A percentile compares a stretch with the other conserved stretches of the same genome.
Conservation (phyloP, 495 filamentous ascomycete species). For the Podospora anserina region DNA sequence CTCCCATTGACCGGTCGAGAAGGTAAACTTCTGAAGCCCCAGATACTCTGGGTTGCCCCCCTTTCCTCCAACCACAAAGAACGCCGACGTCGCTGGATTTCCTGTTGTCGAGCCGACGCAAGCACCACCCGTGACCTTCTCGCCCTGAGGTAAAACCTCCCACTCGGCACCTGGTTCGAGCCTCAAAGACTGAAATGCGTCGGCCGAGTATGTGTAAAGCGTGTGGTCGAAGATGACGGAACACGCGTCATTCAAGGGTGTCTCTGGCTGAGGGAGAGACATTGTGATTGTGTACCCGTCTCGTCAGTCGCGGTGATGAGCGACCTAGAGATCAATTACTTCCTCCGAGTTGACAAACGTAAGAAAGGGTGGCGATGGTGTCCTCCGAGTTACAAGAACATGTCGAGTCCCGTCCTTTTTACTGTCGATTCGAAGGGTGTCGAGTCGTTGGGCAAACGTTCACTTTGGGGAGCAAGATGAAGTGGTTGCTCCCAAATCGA, state of each 20-base stretch:
- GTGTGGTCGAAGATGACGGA: constrained; percentile 78
- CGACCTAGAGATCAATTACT: constrained; percentile 13
- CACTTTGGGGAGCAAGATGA: not conserved
- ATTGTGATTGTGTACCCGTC: constrained; percentile 41
- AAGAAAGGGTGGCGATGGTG: constrained; percentile 13
- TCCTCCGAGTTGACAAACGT: constrained; percentile 16
- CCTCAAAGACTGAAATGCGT: constrained; percentile 70
- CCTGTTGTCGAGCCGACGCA: constrained; percentile 70
- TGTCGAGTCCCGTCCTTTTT: constrained; percentile 16
- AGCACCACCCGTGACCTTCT: constrained; percentile 66
- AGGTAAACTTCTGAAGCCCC: constrained; percentile 83
- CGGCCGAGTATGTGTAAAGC: constrained; percentile 76
- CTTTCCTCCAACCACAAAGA: constrained; percentile 84
- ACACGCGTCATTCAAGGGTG: constrained; percentile 70
- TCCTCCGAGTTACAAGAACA: constrained; percentile 27
- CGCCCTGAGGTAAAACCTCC: constrained; percentile 59
- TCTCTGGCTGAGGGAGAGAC: constrained; percentile 62
- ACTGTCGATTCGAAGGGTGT: no score
- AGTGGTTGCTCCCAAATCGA: not conserved
- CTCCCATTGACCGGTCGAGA: constrained; percentile 73
- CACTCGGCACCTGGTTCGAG: constrained; percentile 68
- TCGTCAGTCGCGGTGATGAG: constrained; percentile 2
- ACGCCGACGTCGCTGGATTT: constrained; percentile 49
- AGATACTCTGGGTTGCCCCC: constrained; percentile 54
- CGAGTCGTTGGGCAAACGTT: no score